phyloP scores from a whole-genome alignment of 768 basidiomycete genomes.

The Hypsizygus marmoreus region DNA sequence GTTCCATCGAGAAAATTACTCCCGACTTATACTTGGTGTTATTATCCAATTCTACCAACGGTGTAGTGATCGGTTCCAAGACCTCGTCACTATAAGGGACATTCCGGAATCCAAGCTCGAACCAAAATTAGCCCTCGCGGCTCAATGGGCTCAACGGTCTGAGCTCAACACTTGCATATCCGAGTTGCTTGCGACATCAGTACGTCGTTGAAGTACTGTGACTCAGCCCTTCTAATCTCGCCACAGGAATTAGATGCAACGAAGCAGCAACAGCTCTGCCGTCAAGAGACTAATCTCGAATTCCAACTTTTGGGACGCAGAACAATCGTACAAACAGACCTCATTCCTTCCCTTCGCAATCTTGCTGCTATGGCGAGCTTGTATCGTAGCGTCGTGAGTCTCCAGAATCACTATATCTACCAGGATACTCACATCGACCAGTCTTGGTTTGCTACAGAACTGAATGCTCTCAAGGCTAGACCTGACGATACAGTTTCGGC shows the following conservation, averaged over 20 bases:
- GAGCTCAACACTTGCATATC: slow-evolving; percentile 77
- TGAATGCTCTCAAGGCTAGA: slow-evolving; percentile 65
- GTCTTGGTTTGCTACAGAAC: slow-evolving; percentile 84
- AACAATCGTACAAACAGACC: slow-evolving; percentile 57
- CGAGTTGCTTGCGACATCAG: slow-evolving; percentile 59
- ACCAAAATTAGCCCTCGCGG: slow-evolving; percentile 55
- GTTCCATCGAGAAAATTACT: slow-evolving; percentile 94
- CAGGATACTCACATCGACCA: slow-evolving; percentile 29
- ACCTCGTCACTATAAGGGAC: slow-evolving; percentile 51
- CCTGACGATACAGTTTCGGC: slow-evolving; percentile 59
- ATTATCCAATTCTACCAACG: slow-evolving; percentile 96
- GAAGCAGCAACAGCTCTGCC: slow-evolving; percentile 58
- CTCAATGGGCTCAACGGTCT: slow-evolving; percentile 83
- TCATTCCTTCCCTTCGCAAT: slow-evolving; percentile 72
- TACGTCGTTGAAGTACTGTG: slow-evolving; percentile 31
- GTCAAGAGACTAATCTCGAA: slow-evolving; percentile 82
- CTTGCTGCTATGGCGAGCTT: slow-evolving; percentile 75
- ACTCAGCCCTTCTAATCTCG: neutral
- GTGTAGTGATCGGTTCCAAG: slow-evolving; percentile 86
- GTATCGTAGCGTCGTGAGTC: slow-evolving; percentile 83
- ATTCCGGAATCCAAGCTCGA: slow-evolving; percentile 39
- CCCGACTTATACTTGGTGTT: slow-evolving; percentile 89
- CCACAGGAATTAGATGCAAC: slow-evolving; percentile 40
- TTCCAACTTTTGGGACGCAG: slow-evolving; percentile 60
- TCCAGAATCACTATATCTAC: neutral